Evolutionary conservation across 164 flowering plant species (phyloP), one percentile per base, ranked within the genome.

Genomic region (Vitis rotundifolia): DNA sequence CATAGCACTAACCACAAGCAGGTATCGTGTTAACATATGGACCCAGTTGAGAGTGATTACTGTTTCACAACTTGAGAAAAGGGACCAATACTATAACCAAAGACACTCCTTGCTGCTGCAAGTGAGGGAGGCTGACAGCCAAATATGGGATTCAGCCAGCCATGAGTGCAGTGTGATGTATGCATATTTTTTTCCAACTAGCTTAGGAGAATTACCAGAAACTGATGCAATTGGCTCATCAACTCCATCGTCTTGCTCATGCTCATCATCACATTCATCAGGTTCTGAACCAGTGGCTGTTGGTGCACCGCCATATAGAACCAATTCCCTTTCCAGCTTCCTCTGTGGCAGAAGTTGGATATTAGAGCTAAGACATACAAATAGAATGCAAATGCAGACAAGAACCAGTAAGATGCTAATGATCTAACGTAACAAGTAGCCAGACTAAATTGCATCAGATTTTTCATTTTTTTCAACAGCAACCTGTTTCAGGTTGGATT

Each of bases 301-400:
- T 65, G 75, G 78, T 54, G 78, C 90, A 67, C 82, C 89, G 56
- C 90, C 90, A 77, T 66, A 78, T 26, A 76, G 63, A 58, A 67
- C 97, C 61, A 68, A 63, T 49, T 87, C 87, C 71, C 71, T 87
- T 67, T 93, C 97, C 69, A 81, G 68, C 73, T 86, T 93, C 75
- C 97, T 87, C 98, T 91, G 86, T 31, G 63, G 28, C 11, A 74
- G 62, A 31, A 51, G 5, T 29, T 50, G n/a, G 2, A 57, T 11
- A 22, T 11, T 2, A 13, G 13, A 47, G 14, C 7, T 26, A 47
- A 37, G 47, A 49, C 1, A 66, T 54, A 37, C n/a, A 11, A 3
- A 7, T 8, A 49, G 11, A 51, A 64, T 19, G 13, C 44, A 6
- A 37, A 37, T 37, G 44, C 44, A 37, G 44, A 37, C 44, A 37